Base-by-base conservation (phyloP, 2,329 filamentous ascomycete genomes). In the Pyrenophora tritici-repentis region DNA sequence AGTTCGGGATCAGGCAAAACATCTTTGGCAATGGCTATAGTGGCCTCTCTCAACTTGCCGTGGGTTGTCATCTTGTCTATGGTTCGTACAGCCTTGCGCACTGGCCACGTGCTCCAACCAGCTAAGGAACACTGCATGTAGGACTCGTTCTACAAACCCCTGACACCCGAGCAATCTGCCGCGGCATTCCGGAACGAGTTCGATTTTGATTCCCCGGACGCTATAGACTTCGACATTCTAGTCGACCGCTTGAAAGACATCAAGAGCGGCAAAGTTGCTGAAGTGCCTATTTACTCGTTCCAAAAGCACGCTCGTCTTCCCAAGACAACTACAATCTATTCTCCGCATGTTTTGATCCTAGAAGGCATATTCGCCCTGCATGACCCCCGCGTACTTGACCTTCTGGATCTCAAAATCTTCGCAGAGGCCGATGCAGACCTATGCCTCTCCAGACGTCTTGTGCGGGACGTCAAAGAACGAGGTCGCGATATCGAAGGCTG, bases 51-150 rank as follows among this genome's bases (percentile, higher is more conserved):
- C 65, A 96, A 94, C 75, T 78, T 99, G 58, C 94, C 94, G 49
- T 99, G 94, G 93, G 94, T 99, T 55, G 92, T 97, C 42, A 97
- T 99, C 75, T 76, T 99, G 65, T 96, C 92, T 35, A 97, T 99
- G 88, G 91, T 93, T 81, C 69, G 67, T 59, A 40, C 6, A 50
- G 24, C 31, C 29, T 26, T 26, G 36, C 33, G 32, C 9, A 51
- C 2, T 34, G 32, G 54, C 65, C 70, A 70, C 63, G 62, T 70
- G 67, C 53, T 44, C 45, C 41, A 17, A 26, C 45, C 47, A 29
- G 45, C 33, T 64, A 50, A 62, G 41, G 34, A 50, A 40, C 41
- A 49, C 33, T 43, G 35, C 48, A 56, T 65, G 39, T 52, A 96
- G 91, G 94, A 99, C 75, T 97, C 93, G 10, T 99, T 96, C 75